These are phyloP conservation scores for Ceratopteris richardii DNA, from an alignment of 75 land plant genomes.

Conservation along the genomic window DNA sequence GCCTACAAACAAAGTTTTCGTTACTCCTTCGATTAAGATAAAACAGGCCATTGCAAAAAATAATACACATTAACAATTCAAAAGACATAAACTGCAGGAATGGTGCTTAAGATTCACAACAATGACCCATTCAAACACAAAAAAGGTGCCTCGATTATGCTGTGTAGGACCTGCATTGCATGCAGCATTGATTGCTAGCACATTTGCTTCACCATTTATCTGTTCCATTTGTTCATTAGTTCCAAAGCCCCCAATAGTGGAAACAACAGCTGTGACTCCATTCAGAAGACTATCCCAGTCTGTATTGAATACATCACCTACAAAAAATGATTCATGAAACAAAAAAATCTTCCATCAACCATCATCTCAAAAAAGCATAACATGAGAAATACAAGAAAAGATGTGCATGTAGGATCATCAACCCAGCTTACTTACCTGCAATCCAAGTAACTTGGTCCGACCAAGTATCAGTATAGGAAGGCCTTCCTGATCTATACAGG, in stretches of 20 bases:
- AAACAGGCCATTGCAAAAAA: too few species aligned
- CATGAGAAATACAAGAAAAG: too few species aligned
- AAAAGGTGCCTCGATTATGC: too few species aligned
- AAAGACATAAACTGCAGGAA: too few species aligned
- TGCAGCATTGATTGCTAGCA: conserved; percentile 80
- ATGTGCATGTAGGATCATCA: too few species aligned
- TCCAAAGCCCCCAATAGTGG: conserved; percentile 92
- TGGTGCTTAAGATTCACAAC: too few species aligned
- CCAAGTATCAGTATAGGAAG: conserved; percentile 63
- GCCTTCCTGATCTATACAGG: conserved; percentile 73
- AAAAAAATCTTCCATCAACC: too few species aligned
- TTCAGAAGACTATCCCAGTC: conserved; percentile 83
- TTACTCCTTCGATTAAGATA: too few species aligned
- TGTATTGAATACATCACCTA: conserved; percentile 94
- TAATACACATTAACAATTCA: too few species aligned
- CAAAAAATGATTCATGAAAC: conserved; percentile 10
- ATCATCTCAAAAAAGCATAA: too few species aligned
- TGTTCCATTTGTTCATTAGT: conserved; percentile 89
- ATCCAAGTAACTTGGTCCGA: conserved; percentile 86
- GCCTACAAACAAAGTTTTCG: too few species aligned
- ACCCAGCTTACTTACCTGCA: conserved; percentile 79
- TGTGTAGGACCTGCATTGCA: conserved; percentile 75
- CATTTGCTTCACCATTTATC: conserved; percentile 95
- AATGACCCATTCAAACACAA: too few species aligned
- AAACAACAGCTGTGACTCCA: conserved; percentile 92